phyloP scores from a whole-genome alignment of 2,329 filamentous ascomycete genomes.

The Arthrobotrys sphaeroides region DNA sequence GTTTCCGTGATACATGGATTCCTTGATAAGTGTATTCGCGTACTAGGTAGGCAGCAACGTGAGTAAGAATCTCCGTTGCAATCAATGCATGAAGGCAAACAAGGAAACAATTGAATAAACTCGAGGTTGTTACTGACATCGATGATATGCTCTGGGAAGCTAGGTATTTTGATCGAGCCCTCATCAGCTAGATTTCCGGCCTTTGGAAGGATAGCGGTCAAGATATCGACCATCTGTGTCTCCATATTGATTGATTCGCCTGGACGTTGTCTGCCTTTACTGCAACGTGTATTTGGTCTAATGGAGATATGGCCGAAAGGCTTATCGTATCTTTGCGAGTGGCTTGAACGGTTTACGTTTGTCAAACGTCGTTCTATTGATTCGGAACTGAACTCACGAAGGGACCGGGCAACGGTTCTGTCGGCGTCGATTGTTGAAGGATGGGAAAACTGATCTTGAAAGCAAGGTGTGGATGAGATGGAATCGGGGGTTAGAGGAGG shows the following conservation, averaged over 20 bases:
- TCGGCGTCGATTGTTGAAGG: too few relatives aligned
- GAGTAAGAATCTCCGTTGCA: background rate
- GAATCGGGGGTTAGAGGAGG: background rate
- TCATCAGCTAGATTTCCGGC: background rate
- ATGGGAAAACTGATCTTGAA: too few relatives aligned
- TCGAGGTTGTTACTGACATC: background rate
- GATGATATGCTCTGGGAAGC: background rate
- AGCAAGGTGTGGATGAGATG: background rate
- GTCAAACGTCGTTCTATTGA: too few relatives aligned
- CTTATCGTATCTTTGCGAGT: too few relatives aligned
- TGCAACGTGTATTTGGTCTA: too few relatives aligned
- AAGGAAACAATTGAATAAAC: background rate
- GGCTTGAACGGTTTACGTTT: too few relatives aligned
- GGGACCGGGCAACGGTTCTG: too few relatives aligned
- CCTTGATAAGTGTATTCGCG: slow-evolving; percentile 18
- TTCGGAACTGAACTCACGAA: too few relatives aligned
- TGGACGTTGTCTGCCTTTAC: too few relatives aligned
- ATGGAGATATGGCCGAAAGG: too few relatives aligned
- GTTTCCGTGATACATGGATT: background rate
- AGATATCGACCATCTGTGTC: too few relatives aligned
- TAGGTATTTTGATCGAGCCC: background rate
- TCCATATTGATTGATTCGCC: too few relatives aligned
- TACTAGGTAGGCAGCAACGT: background rate
- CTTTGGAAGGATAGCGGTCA: background rate
- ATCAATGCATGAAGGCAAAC: background rate